Evolutionary conservation across 768 basidiomycete species (phyloP).

Genomic region (Fomitopsis serialis): DNA sequence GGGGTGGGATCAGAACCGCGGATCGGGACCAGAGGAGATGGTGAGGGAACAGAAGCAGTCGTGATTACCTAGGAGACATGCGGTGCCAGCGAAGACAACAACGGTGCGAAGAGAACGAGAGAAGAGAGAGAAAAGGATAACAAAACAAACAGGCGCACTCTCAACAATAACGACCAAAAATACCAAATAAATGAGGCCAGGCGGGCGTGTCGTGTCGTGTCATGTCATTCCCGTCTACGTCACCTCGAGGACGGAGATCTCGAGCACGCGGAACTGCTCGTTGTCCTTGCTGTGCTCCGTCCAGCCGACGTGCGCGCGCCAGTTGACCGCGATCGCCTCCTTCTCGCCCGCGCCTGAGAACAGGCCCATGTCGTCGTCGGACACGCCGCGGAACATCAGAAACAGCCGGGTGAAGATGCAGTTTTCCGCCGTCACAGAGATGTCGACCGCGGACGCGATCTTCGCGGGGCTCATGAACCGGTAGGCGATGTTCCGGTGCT

Average conservation of each 20-base stretch:
- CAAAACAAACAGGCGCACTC: no score
- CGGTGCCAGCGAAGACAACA: background rate
- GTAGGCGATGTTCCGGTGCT: conserved; percentile 85
- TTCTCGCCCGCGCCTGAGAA: conserved; percentile 82
- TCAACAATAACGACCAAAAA: no score
- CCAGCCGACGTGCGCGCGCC: conserved; percentile 79
- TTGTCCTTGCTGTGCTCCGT: conserved; percentile 75
- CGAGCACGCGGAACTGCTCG: conserved; percentile 70
- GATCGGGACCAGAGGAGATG: background rate
- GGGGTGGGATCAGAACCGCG: background rate
- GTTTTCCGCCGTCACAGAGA: conserved; percentile 75
- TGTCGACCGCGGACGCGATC: conserved; percentile 83
- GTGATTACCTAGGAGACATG: background rate
- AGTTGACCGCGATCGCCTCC: conserved; percentile 76
- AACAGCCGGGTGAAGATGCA: conserved; percentile 82
- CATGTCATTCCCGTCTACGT: no score
- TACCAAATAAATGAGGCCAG: background rate
- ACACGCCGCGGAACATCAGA: conserved; percentile 79
- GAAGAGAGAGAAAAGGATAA: background rate
- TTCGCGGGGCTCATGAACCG: conserved; percentile 78
- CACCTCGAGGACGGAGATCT: conserved; percentile 75
- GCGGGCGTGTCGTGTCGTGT: no score
- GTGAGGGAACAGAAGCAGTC: background rate
- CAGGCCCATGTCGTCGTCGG: conserved; percentile 70
- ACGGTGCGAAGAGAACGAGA: background rate